Conservation (phyloP, 1,284 basidiomycete species). For the Heliocybe sulcata region DNA sequence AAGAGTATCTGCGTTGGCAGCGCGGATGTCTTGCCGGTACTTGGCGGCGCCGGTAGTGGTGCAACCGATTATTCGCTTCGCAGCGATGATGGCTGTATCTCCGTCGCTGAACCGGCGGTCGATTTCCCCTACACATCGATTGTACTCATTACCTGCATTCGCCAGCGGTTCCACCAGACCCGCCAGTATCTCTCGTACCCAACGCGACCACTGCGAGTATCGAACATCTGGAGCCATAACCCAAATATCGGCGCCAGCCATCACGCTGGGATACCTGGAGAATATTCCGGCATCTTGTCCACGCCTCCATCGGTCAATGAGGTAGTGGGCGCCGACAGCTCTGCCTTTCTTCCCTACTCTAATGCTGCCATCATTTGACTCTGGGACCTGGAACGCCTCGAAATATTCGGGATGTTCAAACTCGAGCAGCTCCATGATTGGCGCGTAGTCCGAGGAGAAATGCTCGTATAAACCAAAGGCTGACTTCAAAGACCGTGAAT, state of each 20-base stretch:
- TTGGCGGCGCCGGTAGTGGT: conserved; percentile 65
- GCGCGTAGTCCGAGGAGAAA: not conserved
- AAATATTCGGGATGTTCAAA: conserved; percentile 29
- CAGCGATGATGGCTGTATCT: conserved; percentile 27
- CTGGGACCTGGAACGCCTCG: conserved; percentile 42
- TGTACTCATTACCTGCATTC: conserved; percentile 31
- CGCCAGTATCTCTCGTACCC: conserved; percentile 33
- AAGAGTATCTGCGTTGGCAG: conserved; percentile 39
- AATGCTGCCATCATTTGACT: conserved; percentile 30
- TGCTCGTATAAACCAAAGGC: not conserved
- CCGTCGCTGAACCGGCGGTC: conserved; percentile 29
- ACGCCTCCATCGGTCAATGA: conserved; percentile 38
- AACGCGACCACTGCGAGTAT: conserved; percentile 22
- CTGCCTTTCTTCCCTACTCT: conserved; percentile 31
- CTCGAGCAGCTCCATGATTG: conserved; percentile 8
- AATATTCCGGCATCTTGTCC: conserved; percentile 38
- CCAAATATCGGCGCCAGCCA: conserved; percentile 32
- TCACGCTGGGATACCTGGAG: conserved; percentile 18
- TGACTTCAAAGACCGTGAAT: not conserved
- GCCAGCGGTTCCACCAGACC: conserved; percentile 30
- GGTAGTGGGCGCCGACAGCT: conserved; percentile 27
- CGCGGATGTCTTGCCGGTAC: conserved; percentile 37
- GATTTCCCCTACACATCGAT: conserved; percentile 28
- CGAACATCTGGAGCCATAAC: conserved; percentile 28
- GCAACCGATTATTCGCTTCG: conserved; percentile 55